A percentile compares a stretch with the other conserved stretches of the same genome.
These are phyloP conservation scores for Lumnitzera littorea DNA, from an alignment of 345 rosid genomes.

Conservation along the genomic window DNA sequence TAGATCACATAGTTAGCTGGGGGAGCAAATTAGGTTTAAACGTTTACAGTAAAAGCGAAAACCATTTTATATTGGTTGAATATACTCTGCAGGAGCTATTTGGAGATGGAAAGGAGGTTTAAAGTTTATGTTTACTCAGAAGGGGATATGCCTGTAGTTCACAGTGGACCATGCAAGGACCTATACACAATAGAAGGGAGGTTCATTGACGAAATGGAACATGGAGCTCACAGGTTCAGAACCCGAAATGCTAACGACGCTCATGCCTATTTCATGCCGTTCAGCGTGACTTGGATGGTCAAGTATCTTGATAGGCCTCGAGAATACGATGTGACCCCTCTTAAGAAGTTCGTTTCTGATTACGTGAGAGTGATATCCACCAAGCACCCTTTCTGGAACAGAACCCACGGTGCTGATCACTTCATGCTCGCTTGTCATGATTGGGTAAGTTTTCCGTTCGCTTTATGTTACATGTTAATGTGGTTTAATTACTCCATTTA, in stretches of 20 bases:
- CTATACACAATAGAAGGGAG: slow-evolving; percentile 79
- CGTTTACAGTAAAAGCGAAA: background rate
- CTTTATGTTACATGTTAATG: background rate
- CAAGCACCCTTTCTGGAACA: slow-evolving; percentile 27
- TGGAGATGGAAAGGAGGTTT: slow-evolving; percentile 84
- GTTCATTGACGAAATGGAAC: slow-evolving; percentile 78
- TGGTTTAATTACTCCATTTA: background rate
- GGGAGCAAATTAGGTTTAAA: background rate
- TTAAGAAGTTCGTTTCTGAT: slow-evolving; percentile 54
- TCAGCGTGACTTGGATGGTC: slow-evolving; percentile 77
- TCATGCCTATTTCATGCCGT: slow-evolving; percentile 78
- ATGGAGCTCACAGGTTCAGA: slow-evolving; percentile 34
- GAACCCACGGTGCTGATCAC: slow-evolving; percentile 17
- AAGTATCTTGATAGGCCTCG: slow-evolving; percentile 43
- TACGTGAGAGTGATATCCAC: slow-evolving; percentile 53
- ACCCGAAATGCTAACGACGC: slow-evolving; percentile 49
- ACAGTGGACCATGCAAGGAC: slow-evolving; percentile 80
- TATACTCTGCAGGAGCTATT: slow-evolving; percentile 46
- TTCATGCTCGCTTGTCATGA: slow-evolving; percentile 20
- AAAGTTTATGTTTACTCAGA: slow-evolving; percentile 78
- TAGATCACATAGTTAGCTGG: background rate
- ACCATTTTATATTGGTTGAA: too few species aligned
- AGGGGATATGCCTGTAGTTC: slow-evolving; percentile 73
- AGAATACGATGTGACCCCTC: slow-evolving; percentile 29
- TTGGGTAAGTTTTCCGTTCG: slow-evolving; percentile 10